A percentile compares a stretch with the other conserved stretches of the same genome.
Conservation (phyloP, 805 yeast genomes). For the Myxozyma monticola region DNA sequence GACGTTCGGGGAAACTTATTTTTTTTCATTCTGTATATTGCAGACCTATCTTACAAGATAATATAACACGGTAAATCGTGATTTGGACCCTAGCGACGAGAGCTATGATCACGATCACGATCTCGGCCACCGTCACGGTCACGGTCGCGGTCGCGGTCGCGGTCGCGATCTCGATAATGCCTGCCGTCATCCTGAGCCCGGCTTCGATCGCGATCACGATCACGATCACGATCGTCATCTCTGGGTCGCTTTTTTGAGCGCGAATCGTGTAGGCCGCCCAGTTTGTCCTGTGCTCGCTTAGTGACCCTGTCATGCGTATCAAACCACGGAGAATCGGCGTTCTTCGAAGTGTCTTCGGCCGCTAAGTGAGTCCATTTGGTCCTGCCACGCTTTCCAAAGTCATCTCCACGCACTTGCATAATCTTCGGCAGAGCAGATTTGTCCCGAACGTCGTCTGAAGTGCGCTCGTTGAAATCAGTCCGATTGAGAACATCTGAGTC, state of each 20-base stretch:
- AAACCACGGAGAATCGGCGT: slow-evolving; percentile 25
- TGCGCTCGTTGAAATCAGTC: slow-evolving; percentile 34
- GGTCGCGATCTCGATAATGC: too few species aligned
- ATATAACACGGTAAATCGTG: too few species aligned
- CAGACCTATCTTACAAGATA: too few species aligned
- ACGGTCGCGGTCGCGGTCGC: too few species aligned
- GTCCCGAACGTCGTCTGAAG: slow-evolving; percentile 39
- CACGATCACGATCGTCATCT: too few species aligned
- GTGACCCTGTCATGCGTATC: slow-evolving; percentile 1
- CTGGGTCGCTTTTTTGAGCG: slow-evolving; percentile 2
- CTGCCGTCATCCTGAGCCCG: too few species aligned
- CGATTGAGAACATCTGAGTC: slow-evolving; percentile 40
- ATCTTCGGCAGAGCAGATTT: slow-evolving; percentile 36
- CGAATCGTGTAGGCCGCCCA: slow-evolving; percentile 21
- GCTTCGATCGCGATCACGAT: neutral
- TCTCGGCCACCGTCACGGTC: too few species aligned
- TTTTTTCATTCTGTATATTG: too few species aligned
- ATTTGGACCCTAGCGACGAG: too few species aligned
- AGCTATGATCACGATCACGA: too few species aligned
- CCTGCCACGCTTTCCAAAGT: slow-evolving; percentile 38
- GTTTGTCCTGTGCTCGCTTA: slow-evolving; percentile 14
- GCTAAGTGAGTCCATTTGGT: slow-evolving; percentile 34
- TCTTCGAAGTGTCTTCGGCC: slow-evolving; percentile 38
- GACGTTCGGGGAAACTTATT: too few species aligned
- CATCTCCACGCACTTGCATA: slow-evolving; percentile 35